Conservation (phyloP, 495 filamentous ascomycete species). For the Xylaria telfairii region DNA sequence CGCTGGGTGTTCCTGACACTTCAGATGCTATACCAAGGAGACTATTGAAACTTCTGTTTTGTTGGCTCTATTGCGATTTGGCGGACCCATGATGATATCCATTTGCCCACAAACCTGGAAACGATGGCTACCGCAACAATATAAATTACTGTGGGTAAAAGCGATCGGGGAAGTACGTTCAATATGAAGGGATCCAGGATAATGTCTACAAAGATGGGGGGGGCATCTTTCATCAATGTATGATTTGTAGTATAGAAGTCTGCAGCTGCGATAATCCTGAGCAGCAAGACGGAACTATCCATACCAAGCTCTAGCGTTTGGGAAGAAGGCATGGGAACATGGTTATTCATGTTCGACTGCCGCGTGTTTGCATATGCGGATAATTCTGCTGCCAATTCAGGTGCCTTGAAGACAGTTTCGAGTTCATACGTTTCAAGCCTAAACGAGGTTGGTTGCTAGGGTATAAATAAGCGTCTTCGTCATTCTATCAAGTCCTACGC, state of each 20-base stretch:
- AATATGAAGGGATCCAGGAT: constrained; percentile 86
- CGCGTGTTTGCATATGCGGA: constrained; percentile 64
- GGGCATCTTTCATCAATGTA: constrained; percentile 76
- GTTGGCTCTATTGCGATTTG: constrained; percentile 30
- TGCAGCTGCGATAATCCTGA: constrained; percentile 76
- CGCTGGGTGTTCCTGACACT: neutral
- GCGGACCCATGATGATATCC: constrained; percentile 45
- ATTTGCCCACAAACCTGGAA: constrained; percentile 53
- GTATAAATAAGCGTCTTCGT: constrained; percentile 21
- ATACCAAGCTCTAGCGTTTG: constrained; percentile 27
- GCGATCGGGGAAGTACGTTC: constrained; percentile 73
- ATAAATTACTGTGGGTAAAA: constrained; percentile 70
- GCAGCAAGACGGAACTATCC: constrained; percentile 70
- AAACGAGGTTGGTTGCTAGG: constrained; percentile 88
- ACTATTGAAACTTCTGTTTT: constrained; percentile 45
- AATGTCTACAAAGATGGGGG: constrained; percentile 79
- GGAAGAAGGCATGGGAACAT: neutral
- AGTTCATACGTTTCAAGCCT: constrained; percentile 67
- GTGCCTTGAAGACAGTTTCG: constrained; percentile 61
- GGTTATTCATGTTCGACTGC: constrained; percentile 36
- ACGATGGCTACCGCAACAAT: constrained; percentile 60
- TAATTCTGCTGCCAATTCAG: constrained; percentile 67
- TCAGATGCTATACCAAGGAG: constrained; percentile 8
- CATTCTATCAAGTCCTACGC: neutral
- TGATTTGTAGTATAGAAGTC: constrained; percentile 80